Evolutionary conservation across 371 early-diverging fungal species (phyloP).

Genomic region (Lichtheimia corymbifera): DNA sequence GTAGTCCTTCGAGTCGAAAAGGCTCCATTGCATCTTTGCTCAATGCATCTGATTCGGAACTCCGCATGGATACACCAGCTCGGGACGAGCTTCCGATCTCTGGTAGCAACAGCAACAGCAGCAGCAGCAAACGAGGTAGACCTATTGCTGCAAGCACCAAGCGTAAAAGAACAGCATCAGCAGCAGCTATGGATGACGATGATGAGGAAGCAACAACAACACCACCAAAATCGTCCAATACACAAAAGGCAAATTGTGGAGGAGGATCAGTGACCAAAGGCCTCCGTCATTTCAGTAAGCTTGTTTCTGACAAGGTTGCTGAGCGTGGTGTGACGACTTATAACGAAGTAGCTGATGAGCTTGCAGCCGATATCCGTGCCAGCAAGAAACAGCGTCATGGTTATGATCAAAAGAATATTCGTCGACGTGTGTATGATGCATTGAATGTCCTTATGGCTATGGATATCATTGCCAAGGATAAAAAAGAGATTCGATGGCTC

Average conservation of each 20-base stretch:
- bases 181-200: constrained; percentile 1
- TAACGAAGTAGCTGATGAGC: constrained; percentile 53
- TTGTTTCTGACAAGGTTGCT: constrained; percentile 68
- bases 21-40: constrained; percentile 48
- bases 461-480: constrained; percentile 68
- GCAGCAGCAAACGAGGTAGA: no score
- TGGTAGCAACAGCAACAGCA: no score
- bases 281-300: constrained; percentile 62
- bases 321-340: constrained; percentile 64
- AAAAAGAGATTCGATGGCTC: constrained; percentile 72
- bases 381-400: background rate
- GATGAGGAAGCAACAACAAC: background rate
- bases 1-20: constrained; percentile 25
- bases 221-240: background rate
- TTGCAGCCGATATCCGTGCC: constrained; percentile 23
- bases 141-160: background rate
- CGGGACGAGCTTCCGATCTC: no score
- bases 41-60: constrained; percentile 17
- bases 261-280: constrained; percentile 40
- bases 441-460: constrained; percentile 79
- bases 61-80: background rate
- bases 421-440: constrained; percentile 81
- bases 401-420: constrained; percentile 76
- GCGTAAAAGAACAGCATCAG: background rate
- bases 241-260: constrained; percentile 8